Evolutionary conservation across 306 rosid species (phyloP), one percentile per base, ranked within the genome.

Genomic region (Hippophae tibetana): DNA sequence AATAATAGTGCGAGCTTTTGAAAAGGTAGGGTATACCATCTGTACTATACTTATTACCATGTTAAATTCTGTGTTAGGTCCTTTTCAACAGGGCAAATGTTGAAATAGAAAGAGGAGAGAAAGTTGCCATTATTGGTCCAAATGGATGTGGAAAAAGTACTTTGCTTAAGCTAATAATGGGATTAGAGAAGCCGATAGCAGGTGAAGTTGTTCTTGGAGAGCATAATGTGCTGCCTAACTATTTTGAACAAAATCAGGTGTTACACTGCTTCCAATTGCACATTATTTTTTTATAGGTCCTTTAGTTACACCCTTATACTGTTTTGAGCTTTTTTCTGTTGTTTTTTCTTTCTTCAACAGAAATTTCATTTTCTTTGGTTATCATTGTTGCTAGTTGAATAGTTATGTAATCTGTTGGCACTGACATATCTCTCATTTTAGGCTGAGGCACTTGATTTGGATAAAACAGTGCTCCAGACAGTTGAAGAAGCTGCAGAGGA

Each of bases 81-180:
- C 89, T 92, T 47, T 83, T 92, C 74, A 78, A 76, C 43, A 80
- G 71, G 75, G 98, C 98, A 69, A 92, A 83, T 73, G 93, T 92
- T 70, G 63, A 80, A 26, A 83, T 92, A 74, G 83, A 92, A 83
- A 83, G 74, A 78, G 98, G 98, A 58, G 98, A 92, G 79, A 92
- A 92, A 71, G 70, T 92, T 76, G 95, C 98, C 69, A 81, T 92
- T 58, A 66, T 92, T 76, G 98, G 98, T 61, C 96, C 96, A 63
- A 92, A 92, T 83, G 98, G 98, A 64, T 87, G 98, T 74, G 98
- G 98, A 78, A 92, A 92, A 75, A 92, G 98, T 78, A 83, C 95
- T 52, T 80, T 92, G 84, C 86, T 92, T 65, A 92, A 92, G 80
- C 73, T 92, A 70, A 80, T 87, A 54, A 80, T 87, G 98, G 96